These are phyloP conservation scores for Conticribra weissflogii DNA, from an alignment of 108 stramenopile genomes.

Conservation along the genomic window DNA sequence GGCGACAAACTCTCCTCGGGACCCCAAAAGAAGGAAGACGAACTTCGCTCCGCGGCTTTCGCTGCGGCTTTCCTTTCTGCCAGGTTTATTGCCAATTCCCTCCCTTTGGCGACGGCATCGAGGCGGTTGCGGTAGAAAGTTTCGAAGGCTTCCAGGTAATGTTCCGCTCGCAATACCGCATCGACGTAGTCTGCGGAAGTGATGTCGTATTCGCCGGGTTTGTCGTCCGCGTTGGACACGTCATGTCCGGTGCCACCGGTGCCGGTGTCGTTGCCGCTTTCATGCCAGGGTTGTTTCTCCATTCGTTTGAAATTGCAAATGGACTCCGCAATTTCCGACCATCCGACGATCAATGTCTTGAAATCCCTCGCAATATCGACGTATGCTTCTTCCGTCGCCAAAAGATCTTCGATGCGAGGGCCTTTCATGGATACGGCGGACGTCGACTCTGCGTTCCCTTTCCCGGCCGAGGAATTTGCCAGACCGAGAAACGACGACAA, in stretches of 20 bases:
- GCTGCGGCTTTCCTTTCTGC: background rate
- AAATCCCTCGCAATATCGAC: conserved; percentile 28
- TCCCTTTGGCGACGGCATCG: conserved; percentile 15
- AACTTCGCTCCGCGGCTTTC: background rate
- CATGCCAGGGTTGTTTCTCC: background rate
- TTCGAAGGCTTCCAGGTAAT: conserved; percentile 41
- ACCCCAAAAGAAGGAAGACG: background rate
- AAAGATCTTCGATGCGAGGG: conserved; percentile 10
- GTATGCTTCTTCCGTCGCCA: conserved; percentile 31
- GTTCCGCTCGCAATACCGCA: conserved; percentile 16
- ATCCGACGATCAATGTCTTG: conserved; percentile 20
- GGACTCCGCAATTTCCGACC: conserved; percentile 26
- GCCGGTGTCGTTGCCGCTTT: conserved; percentile 1
- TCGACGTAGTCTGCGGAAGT: conserved; percentile 17
- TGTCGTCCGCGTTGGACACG: no score
- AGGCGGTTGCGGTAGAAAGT: conserved; percentile 21
- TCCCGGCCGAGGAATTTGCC: background rate
- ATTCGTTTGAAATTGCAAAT: conserved; percentile 6
- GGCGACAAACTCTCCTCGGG: no score
- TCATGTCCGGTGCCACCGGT: background rate
- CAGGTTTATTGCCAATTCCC: background rate
- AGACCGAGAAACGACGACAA: no score
- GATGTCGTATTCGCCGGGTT: no score
- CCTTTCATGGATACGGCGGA: background rate
- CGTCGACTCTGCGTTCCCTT: background rate